A percentile compares a stretch with the other conserved stretches of the same genome.
phyloP scores from a whole-genome alignment of 768 basidiomycete species.

The Xerocomus spinulosus region DNA sequence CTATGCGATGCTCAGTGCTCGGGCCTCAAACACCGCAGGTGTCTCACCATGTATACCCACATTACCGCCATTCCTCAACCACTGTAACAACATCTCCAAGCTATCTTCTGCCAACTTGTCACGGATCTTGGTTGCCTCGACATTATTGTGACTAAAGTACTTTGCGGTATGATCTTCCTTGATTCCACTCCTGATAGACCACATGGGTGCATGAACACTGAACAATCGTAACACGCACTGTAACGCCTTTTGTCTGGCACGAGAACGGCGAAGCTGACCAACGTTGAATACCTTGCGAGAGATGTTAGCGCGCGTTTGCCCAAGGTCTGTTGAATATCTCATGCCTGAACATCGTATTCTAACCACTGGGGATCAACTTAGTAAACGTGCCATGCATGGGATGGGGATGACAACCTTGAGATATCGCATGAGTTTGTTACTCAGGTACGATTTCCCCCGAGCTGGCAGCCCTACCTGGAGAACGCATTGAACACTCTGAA shows the following conservation, averaged over 20 bases:
- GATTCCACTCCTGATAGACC: conserved; percentile 57
- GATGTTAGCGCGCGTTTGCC: not conserved
- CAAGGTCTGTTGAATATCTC: not conserved
- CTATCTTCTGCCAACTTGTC: conserved; percentile 88
- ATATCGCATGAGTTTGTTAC: conserved; percentile 96
- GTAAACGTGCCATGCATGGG: conserved; percentile 1
- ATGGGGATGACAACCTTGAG: conserved; percentile 58
- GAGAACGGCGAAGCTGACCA: conserved; percentile 84
- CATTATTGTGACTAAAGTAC: conserved; percentile 87
- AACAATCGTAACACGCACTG: conserved; percentile 41
- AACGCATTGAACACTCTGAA: not conserved
- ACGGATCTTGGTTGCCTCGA: conserved; percentile 67
- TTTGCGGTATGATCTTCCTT: conserved; percentile 88
- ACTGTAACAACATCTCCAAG: conserved; percentile 89
- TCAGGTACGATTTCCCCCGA: conserved; percentile 95
- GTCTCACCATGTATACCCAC: conserved; percentile 91
- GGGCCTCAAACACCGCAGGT: not conserved
- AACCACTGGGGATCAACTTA: conserved; percentile 69
- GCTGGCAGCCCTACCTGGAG: conserved; percentile 92
- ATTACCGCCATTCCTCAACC: conserved; percentile 94
- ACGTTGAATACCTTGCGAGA: conserved; percentile 87
- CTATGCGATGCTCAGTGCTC: conserved; percentile 37
- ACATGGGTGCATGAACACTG: conserved; percentile 2
- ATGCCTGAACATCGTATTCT: conserved; percentile 93
- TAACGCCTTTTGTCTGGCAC: conserved; percentile 76